Conservation (phyloP, 2,329 filamentous ascomycete genomes). For the Fusarium verrucosum region DNA sequence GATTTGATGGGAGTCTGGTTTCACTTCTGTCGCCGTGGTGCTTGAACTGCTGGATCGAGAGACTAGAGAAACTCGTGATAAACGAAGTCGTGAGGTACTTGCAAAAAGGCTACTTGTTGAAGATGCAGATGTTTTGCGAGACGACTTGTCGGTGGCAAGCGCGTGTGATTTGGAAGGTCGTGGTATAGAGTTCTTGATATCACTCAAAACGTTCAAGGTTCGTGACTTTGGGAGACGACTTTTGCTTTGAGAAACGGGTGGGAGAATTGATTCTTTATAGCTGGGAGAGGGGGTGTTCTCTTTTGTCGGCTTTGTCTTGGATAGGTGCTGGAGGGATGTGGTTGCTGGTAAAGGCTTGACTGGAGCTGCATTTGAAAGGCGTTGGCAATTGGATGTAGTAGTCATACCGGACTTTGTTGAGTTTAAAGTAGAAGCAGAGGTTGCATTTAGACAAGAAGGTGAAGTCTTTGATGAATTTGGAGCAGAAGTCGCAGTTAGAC, state of each 20-base stretch:
- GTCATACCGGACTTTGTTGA: conserved; percentile 42
- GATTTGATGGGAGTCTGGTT: conserved; percentile 47
- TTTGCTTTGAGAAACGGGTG: conserved; percentile 6
- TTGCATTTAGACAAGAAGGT: not conserved
- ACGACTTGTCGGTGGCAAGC: conserved; percentile 20
- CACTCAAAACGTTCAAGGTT: conserved; percentile 57
- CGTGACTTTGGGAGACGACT: conserved; percentile 55
- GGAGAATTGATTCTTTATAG: not conserved
- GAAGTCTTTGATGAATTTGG: not conserved
- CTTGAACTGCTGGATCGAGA: conserved; percentile 29
- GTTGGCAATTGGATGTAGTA: conserved; percentile 35
- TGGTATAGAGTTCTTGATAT: conserved; percentile 57
- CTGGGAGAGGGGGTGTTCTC: conserved; percentile 41
- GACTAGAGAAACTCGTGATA: conserved; percentile 32
- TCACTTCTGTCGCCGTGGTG: conserved; percentile 22
- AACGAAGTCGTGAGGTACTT: conserved; percentile 32
- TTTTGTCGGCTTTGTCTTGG: conserved; percentile 15
- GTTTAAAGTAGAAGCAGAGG: not conserved
- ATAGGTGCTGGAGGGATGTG: conserved; percentile 20
- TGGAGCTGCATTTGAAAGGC: not conserved
- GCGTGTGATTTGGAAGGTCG: conserved; percentile 41
- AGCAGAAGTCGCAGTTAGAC: conserved; percentile 34
- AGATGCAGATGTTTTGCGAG: conserved; percentile 31
- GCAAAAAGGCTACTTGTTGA: conserved; percentile 32
- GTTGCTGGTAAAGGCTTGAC: conserved; percentile 29